A percentile compares a stretch with the other conserved stretches of the same genome.
These are phyloP conservation scores for Cantharellus cinnabarinus DNA, from an alignment of 768 basidiomycete species.

Conservation along the genomic window DNA sequence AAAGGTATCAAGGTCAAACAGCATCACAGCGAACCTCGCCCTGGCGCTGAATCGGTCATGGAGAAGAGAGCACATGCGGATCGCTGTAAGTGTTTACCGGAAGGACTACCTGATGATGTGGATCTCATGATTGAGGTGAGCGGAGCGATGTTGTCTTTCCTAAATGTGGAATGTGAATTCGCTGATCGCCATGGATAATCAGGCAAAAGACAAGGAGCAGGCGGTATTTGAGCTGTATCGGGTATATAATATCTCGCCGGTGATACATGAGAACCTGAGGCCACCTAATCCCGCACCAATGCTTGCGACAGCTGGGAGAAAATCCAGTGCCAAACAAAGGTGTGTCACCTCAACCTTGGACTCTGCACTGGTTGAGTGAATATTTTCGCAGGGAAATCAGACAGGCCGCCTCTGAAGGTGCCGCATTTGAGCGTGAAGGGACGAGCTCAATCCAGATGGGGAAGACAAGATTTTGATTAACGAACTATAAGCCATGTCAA, in stretches of 20 bases:
- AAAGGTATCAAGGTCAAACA: constrained; percentile 80
- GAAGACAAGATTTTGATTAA: no score
- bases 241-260: constrained; percentile 49
- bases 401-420: no score
- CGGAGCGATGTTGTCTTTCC: background rate
- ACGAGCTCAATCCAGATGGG: no score
- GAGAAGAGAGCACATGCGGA: constrained; percentile 76
- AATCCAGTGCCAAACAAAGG: constrained; percentile 10
- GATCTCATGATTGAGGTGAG: constrained; percentile 71
- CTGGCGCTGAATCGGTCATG: constrained; percentile 66
- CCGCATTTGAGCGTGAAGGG: no score
- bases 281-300: constrained; percentile 24
- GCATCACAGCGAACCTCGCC: constrained; percentile 78
- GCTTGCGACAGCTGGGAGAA: constrained; percentile 27
- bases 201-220: constrained; percentile 82
- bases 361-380: no score
- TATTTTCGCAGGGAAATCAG: no score
- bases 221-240: constrained; percentile 73
- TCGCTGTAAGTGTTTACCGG: constrained; percentile 48
- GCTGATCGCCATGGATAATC: background rate
- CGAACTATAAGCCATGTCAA: no score
- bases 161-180: background rate
- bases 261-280: constrained; percentile 29
- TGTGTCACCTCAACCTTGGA: no score
- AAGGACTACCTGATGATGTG: constrained; percentile 32